Conservation (phyloP, 345 rosid genomes). For the Erucastrum elatum region DNA sequence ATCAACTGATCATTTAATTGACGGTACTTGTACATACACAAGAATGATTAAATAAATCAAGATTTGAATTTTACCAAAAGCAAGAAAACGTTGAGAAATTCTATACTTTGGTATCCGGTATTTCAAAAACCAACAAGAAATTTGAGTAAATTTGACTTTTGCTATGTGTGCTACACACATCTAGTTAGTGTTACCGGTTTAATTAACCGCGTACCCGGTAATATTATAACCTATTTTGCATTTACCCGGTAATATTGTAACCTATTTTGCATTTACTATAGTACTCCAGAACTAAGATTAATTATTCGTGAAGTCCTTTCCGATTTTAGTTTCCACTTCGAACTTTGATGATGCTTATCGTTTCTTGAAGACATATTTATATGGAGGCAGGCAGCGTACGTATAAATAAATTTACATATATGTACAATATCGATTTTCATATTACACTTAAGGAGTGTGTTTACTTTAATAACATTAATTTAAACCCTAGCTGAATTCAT, state of each 20-base stretch:
- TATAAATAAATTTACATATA: background rate
- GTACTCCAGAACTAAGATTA: conserved; percentile 2
- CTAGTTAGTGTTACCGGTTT: conserved; percentile 1
- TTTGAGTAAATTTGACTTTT: conserved; percentile 50
- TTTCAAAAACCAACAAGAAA: conserved; percentile 40
- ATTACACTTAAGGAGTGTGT: background rate
- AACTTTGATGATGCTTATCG: conserved; percentile 16
- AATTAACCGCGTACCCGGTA: conserved; percentile 1
- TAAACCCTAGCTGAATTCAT: background rate
- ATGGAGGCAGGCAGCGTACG: background rate
- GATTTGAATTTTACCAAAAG: conserved; percentile 31
- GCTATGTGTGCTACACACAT: conserved; percentile 33
- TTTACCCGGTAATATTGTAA: conserved; percentile 14
- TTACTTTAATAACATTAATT: background rate
- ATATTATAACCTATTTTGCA: conserved; percentile 19
- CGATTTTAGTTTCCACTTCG: background rate
- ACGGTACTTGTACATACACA: conserved; percentile 27
- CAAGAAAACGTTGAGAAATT: conserved; percentile 50
- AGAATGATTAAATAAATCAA: conserved; percentile 16
- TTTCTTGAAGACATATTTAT: conserved; percentile 8
- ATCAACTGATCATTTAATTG: conserved; percentile 1
- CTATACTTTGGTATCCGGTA: conserved; percentile 42
- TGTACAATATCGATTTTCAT: background rate
- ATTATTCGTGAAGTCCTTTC: background rate
- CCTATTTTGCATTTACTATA: background rate